phyloP scores from a whole-genome alignment of 495 filamentous ascomycete species.

The Zalerion maritima region DNA sequence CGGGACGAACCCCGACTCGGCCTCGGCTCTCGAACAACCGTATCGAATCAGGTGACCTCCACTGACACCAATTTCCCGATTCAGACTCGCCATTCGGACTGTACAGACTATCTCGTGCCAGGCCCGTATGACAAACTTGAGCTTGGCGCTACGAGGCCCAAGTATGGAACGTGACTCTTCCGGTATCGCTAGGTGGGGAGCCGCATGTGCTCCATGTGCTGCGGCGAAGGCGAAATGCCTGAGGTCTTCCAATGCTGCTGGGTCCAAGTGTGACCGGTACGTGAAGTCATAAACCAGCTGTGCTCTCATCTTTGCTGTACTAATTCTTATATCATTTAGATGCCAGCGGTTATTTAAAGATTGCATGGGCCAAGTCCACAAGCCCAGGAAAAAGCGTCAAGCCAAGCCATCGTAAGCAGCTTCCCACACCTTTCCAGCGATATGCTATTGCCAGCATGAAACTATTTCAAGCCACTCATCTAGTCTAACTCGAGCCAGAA shows the following conservation, averaged over 20 bases:
- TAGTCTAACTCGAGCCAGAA: slow-evolving; percentile 8
- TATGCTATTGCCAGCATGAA: slow-evolving; percentile 1
- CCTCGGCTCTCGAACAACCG: no score
- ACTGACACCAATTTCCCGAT: no score
- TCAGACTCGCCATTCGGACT: no score
- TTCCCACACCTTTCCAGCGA: slow-evolving; percentile 1
- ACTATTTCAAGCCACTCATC: slow-evolving; percentile 1
- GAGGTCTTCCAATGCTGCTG: slow-evolving; percentile 6
- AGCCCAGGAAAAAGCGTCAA: slow-evolving; percentile 21
- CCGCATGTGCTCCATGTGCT: slow-evolving; percentile 21
- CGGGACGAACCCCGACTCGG: no score
- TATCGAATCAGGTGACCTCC: no score
- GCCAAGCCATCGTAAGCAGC: slow-evolving; percentile 20
- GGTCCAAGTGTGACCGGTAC: slow-evolving; percentile 16
- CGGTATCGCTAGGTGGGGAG: slow-evolving; percentile 22
- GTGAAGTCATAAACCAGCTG: not conserved
- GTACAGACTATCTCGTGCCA: no score
- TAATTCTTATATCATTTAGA: slow-evolving; percentile 10
- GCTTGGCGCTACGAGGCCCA: no score
- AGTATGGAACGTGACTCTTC: no score
- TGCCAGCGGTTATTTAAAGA: slow-evolving; percentile 20
- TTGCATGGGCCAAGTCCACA: slow-evolving; percentile 15
- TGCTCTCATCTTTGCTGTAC: not conserved
- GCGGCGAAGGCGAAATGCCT: slow-evolving; percentile 20
- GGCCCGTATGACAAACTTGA: no score